Evolutionary conservation across 192 early-diverging fungal genomes (phyloP).

Genomic region (Coemansia sp.): DNA sequence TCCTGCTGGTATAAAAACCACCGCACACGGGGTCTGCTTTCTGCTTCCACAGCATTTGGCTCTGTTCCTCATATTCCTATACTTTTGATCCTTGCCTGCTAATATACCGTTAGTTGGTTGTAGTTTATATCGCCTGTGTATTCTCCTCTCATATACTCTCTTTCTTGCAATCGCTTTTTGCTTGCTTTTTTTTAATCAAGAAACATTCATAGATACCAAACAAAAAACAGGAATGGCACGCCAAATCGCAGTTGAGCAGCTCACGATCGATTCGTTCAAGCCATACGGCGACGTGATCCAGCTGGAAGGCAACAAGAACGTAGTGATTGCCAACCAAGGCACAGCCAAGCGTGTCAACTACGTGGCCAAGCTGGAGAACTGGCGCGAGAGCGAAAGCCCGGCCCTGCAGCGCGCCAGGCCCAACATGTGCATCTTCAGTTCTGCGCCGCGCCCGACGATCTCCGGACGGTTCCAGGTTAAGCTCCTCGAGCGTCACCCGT

Average conservation of each 20-base stretch:
- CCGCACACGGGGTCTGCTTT: background rate
- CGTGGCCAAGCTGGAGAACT: constrained; percentile 63
- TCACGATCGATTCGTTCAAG: constrained; percentile 68
- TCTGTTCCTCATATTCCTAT: background rate
- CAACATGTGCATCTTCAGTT: constrained; percentile 73
- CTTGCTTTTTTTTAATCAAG: no score
- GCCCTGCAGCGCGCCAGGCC: constrained; percentile 47
- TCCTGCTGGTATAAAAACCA: background rate
- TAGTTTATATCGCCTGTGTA: background rate
- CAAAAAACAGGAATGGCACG: constrained; percentile 11
- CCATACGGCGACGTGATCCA: constrained; percentile 78
- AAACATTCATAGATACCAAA: no score
- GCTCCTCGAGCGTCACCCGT: constrained; percentile 81
- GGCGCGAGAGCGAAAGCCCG: constrained; percentile 26
- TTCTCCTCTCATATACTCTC: no score
- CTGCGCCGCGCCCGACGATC: constrained; percentile 36
- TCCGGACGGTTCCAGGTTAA: constrained; percentile 55
- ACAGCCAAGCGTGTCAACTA: constrained; percentile 73
- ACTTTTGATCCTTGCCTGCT: background rate
- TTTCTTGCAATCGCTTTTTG: no score
- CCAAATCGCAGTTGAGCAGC: constrained; percentile 59
- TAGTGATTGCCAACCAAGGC: constrained; percentile 67
- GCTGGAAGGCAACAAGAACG: constrained; percentile 49
- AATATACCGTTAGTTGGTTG: background rate
- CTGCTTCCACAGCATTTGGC: background rate